Evolutionary conservation across 768 basidiomycete genomes (phyloP), one percentile per base, ranked within the genome.

Genomic region (Kwoniella sp.): DNA sequence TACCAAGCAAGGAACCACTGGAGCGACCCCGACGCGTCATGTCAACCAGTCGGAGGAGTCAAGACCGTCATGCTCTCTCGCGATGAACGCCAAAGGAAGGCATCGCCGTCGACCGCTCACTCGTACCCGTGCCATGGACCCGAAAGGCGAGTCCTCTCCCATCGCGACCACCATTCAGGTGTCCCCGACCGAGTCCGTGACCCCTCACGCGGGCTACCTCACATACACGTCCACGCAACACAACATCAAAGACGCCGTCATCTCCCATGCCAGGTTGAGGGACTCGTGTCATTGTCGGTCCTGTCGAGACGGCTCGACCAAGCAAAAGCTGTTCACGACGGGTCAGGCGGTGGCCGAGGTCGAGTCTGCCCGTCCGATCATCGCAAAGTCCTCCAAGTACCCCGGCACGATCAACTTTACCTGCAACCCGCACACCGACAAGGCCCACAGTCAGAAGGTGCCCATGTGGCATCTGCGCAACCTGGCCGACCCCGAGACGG

Each of bases 251-350:
- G 15, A 34, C 5, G 43, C 12, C 4, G 50, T 38, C 3, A 61
- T 88, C 59, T 80, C 86, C 0, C 84, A 81, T 63, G 73, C 82
- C 48, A 91, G 88, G 84, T 80, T 98, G 9, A 83, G 90, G 20
- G 91, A 96, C 65, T 81, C 86, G 0, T 95, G 90, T 61, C 82
- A 81, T 51, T 89, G 86, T 34, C 75, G 81, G 0, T 63, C 75
- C 2, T 91, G 86, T 58, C 72, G 92, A 8, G 87, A 95, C 61
- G 84, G 87, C 0, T 80, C 83, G 3, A 89, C 85, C 0, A 76
- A 74, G 2, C 92, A 96, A 73, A 51, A 27, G 25, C 23, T 25
- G 10, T 40, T 36, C 33, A 54, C 52, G 0, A 47, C 52, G 19
- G 50, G 50, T 12, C 50, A 52, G 37, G 40, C 50, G 8, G 33